Evolutionary conservation across 176 grass and related monocot species (phyloP).

Genomic region (Raddia distichophylla): DNA sequence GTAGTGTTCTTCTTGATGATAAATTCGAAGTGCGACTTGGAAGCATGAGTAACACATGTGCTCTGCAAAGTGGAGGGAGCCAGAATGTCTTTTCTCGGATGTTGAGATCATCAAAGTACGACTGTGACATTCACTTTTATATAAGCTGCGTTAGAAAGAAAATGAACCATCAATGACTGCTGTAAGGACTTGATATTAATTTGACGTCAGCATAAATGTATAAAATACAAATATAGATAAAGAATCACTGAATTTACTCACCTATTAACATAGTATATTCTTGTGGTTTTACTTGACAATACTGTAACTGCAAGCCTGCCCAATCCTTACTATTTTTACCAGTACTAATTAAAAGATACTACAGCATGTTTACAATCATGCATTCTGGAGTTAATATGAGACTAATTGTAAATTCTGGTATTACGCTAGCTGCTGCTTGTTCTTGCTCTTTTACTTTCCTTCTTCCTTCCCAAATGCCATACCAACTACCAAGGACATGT

Average conservation of each 20-base stretch:
- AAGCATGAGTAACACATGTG: conserved; percentile 84
- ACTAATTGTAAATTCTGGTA: neutral
- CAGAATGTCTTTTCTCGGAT: conserved; percentile 79
- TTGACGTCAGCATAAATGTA: neutral
- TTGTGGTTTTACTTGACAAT: neutral
- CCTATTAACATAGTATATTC: conserved; percentile 1
- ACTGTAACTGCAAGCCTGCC: neutral
- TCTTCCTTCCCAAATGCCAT: neutral
- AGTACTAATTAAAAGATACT: conserved; percentile 12
- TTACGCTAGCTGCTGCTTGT: neutral
- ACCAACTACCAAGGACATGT: conserved; percentile 9
- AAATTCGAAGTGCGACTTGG: conserved; percentile 93
- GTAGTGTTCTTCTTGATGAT: conserved; percentile 93
- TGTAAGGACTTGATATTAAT: conserved; percentile 17
- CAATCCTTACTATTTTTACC: neutral
- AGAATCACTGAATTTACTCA: neutral
- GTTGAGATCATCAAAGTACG: conserved; percentile 90
- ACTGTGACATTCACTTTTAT: conserved; percentile 30
- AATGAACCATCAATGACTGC: neutral
- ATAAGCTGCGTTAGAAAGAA: neutral
- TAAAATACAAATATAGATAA: neutral
- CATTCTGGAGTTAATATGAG: neutral
- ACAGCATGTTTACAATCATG: conserved; percentile 6
- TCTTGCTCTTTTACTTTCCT: too few species aligned
- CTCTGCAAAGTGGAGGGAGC: conserved; percentile 82